phyloP scores from a whole-genome alignment of 495 filamentous ascomycete species.

The Lasiosphaeris hirsuta region DNA sequence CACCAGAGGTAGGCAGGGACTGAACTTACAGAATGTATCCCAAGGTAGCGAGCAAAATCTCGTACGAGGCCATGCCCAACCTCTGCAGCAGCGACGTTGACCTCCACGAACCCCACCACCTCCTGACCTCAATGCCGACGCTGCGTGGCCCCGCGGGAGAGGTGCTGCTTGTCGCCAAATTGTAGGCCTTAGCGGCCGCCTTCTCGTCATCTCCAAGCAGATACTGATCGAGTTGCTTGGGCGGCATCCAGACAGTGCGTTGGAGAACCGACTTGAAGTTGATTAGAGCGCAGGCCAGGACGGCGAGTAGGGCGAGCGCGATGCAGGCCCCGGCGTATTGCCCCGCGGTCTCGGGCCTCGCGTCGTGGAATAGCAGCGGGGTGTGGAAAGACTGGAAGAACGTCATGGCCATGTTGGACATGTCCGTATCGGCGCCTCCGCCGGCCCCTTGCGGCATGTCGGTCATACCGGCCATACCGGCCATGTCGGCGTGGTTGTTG shows the following conservation, averaged over 20 bases:
- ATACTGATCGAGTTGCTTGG: constrained; percentile 9
- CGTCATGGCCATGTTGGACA: constrained; percentile 35
- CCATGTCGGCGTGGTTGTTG: neutral
- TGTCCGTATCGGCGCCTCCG: neutral
- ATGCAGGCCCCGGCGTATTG: constrained; percentile 75
- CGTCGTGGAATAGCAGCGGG: constrained; percentile 61
- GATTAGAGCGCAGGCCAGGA: constrained; percentile 59
- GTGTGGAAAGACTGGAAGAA: constrained; percentile 53
- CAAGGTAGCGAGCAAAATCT: constrained; percentile 3
- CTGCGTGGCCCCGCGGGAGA: too few species aligned
- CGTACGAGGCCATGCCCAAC: constrained; percentile 5
- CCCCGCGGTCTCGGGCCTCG: constrained; percentile 60
- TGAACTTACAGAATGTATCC: constrained; percentile 5
- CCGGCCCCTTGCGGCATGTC: neutral
- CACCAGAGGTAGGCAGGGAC: neutral
- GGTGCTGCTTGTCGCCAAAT: too few species aligned
- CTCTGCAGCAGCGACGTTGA: neutral
- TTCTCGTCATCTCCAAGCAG: neutral
- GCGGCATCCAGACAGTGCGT: constrained; percentile 37
- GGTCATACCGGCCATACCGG: neutral
- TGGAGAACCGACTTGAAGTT: constrained; percentile 45
- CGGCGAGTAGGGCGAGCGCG: constrained; percentile 65
- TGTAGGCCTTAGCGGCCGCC: neutral
- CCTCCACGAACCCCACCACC: too few species aligned
- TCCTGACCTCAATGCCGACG: too few species aligned